A percentile compares a stretch with the other conserved stretches of the same genome.
These are phyloP conservation scores for Stylosanthes scabra DNA, from an alignment of 331 rosid genomes.

Conservation along the genomic window DNA sequence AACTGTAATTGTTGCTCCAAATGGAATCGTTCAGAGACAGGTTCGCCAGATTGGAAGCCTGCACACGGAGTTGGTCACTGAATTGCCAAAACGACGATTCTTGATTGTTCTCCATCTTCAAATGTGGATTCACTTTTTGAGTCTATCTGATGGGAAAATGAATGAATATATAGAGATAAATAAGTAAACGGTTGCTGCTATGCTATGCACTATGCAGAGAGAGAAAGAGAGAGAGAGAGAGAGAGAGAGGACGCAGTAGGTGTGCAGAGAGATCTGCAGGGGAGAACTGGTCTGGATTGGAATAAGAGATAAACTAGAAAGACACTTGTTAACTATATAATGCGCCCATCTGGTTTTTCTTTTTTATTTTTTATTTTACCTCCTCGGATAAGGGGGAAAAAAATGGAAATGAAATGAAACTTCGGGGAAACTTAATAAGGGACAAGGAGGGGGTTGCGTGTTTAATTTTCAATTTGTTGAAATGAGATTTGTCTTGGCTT, in stretches of 20 bases:
- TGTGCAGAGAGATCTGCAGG: neutral
- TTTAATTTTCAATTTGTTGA: slow-evolving; percentile 53
- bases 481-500: slow-evolving; percentile 18
- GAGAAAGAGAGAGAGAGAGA: too few species aligned
- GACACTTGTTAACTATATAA: neutral
- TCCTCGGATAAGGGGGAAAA: neutral
- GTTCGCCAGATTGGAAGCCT: slow-evolving; percentile 64
- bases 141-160: neutral
- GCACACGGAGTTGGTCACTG: slow-evolving; percentile 90
- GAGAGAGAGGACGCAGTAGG: neutral
- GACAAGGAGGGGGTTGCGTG: slow-evolving; percentile 50
- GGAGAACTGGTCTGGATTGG: neutral
- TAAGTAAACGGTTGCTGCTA: neutral
- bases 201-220: too few species aligned
- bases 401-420: slow-evolving; percentile 43
- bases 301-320: neutral
- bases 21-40: slow-evolving; percentile 88
- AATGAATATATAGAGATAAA: slow-evolving; percentile 7
- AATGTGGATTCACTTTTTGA: neutral
- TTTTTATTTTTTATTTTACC: neutral
- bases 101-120: slow-evolving; percentile 76
- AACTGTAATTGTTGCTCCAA: slow-evolving; percentile 72
- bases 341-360: neutral
- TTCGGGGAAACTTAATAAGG: slow-evolving; percentile 51
- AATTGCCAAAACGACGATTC: slow-evolving; percentile 89